phyloP scores from a whole-genome alignment of 202 grass and related monocot genomes.

The Eragrostis tef region DNA sequence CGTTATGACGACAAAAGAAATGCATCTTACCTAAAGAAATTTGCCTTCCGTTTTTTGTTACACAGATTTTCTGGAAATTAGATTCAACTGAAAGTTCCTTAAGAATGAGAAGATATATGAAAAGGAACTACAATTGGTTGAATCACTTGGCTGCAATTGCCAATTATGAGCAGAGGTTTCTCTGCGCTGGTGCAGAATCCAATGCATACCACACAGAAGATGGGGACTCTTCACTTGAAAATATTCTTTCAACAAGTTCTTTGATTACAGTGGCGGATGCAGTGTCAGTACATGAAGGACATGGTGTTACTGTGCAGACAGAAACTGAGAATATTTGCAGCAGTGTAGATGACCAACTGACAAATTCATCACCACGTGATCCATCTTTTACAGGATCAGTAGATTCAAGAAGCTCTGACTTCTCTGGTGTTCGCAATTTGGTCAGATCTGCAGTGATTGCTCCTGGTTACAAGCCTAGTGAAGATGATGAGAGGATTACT shows the following conservation, averaged over 20 bases:
- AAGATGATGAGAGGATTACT: slow-evolving; percentile 81
- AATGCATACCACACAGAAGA: slow-evolving; percentile 47
- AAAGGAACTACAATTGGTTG: slow-evolving; percentile 87
- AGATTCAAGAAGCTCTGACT: slow-evolving; percentile 75
- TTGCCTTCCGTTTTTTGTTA: slow-evolving; percentile 2
- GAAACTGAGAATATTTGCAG: slow-evolving; percentile 62
- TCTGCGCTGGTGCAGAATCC: slow-evolving; percentile 53
- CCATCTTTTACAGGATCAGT: slow-evolving; percentile 53
- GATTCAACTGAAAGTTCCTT: slow-evolving; percentile 93
- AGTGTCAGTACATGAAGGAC: slow-evolving; percentile 63
- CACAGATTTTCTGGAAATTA: slow-evolving; percentile 94
- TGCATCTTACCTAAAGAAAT: neutral
- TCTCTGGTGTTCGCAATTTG: slow-evolving; percentile 72
- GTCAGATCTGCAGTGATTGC: slow-evolving; percentile 69
- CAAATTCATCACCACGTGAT: slow-evolving; percentile 53
- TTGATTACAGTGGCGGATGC: slow-evolving; percentile 72
- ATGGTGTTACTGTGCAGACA: slow-evolving; percentile 61
- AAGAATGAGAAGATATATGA: slow-evolving; percentile 98
- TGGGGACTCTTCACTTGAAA: slow-evolving; percentile 45
- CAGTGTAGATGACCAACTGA: slow-evolving; percentile 59
- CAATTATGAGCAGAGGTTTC: slow-evolving; percentile 70
- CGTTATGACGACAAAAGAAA: slow-evolving; percentile 3
- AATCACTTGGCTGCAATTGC: slow-evolving; percentile 93
- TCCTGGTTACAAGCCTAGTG: slow-evolving; percentile 67
- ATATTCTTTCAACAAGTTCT: slow-evolving; percentile 62